Base-by-base conservation (phyloP, 1,284 basidiomycete species). In the Boletus sp. region DNA sequence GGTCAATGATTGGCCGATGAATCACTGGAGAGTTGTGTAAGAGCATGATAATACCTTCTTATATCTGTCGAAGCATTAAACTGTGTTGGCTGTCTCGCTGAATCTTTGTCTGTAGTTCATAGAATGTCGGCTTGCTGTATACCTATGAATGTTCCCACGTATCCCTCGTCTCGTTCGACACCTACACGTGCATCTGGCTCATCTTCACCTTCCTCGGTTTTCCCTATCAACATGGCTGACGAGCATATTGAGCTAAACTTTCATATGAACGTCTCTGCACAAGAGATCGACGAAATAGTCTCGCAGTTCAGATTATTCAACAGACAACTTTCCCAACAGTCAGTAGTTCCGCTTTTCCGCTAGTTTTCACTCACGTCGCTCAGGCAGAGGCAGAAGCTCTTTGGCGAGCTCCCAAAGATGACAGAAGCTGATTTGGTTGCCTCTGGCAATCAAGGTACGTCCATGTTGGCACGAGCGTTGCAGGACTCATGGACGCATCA, bases 351-450 rank as follows among this genome's bases (percentile, higher is more conserved):
- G 3, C 30, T 3, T 35, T 27, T 17, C 40, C 17, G 5, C 29
- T 29, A 25, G 6, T 16, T 20, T 36, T 7, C 35, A 16, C 50
- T 57, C 61, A 62, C 46, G 19, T 51, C 22, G 9, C 40, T 29
- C 37, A 69, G 72, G 46, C 61, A 69, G 54, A 60, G 61, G 26
- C 58, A 69, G 49, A 61, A 62, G 33, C 56, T 77, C 48, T 57
- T 70, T 25, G 52, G 53, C 8, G 58, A 55, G 4, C 65, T 78
- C 13, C 75, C 77, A n/a, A 67, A 59, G 37, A 49, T 78, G 33
- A 71, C 67, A 5, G 74, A 78, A 53, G 57, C 62, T 10, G 72
- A 78, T 32, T 54, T 78, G 4, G 58, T 55, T 10, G 49, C 58
- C 25, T 60, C 69, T 30, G 69, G 68, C 10, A 65, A 70, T 23